Evolutionary conservation across 805 yeast genomes (phyloP).

Genomic region (Nakazawaea anatomiae): DNA sequence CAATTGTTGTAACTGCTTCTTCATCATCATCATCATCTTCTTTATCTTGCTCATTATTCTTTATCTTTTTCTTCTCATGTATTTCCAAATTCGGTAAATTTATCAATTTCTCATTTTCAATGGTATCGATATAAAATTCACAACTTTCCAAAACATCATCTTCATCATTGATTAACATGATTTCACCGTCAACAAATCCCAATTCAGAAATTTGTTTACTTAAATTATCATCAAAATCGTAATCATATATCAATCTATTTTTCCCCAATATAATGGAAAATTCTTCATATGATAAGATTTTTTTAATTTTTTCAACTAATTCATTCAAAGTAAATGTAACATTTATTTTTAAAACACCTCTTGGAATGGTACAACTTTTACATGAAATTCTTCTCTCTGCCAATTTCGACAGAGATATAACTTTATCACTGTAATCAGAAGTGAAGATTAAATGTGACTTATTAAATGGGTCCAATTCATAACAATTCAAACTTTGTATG

Average conservation of each 20-base stretch:
- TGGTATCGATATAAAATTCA: constrained; percentile 46
- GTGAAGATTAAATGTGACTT: constrained; percentile 44
- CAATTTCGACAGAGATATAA: constrained; percentile 58
- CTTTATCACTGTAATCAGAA: constrained; percentile 49
- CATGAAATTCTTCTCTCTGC: constrained; percentile 67
- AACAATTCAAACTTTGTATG: constrained; percentile 58
- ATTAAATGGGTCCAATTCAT: constrained; percentile 23
- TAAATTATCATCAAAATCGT: constrained; percentile 80
- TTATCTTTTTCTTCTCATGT: background rate
- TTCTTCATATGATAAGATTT: constrained; percentile 48
- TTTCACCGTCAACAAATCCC: constrained; percentile 55
- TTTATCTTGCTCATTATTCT: background rate
- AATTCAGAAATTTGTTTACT: constrained; percentile 40
- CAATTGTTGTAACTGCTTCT: background rate
- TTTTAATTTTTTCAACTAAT: constrained; percentile 45
- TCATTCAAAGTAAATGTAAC: constrained; percentile 34
- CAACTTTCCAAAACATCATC: constrained; percentile 58
- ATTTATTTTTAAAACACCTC: constrained; percentile 42
- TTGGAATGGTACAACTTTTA: constrained; percentile 53
- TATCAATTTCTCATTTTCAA: constrained; percentile 15
- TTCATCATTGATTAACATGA: constrained; percentile 74
- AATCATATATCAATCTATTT: constrained; percentile 68
- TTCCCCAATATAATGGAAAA: constrained; percentile 56
- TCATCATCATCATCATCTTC: background rate
- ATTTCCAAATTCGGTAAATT: constrained; percentile 28